A percentile compares a stretch with the other conserved stretches of the same genome.
These are phyloP conservation scores for Globisporangium carolinianum DNA, from an alignment of 352 stramenopile species.

Conservation along the genomic window DNA sequence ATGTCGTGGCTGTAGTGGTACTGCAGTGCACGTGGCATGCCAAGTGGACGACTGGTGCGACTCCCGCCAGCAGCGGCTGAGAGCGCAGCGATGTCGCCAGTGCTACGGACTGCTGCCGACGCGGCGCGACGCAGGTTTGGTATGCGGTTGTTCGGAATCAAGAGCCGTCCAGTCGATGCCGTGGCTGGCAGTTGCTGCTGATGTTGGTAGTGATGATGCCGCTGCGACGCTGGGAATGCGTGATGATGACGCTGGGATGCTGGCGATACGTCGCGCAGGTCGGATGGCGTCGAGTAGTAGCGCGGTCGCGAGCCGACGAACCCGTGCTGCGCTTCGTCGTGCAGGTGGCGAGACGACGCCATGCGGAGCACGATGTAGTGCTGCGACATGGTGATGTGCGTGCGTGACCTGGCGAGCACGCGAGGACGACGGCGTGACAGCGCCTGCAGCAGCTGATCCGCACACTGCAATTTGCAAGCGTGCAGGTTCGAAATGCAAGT, in stretches of 20 bases:
- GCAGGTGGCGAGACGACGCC: slow-evolving; percentile 30
- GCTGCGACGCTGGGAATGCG: background rate
- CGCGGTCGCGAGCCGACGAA: slow-evolving; percentile 4
- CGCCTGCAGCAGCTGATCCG: background rate
- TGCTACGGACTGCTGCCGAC: slow-evolving; percentile 7
- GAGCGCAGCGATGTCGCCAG: slow-evolving; percentile 6
- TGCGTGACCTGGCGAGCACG: background rate
- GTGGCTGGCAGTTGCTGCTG: background rate
- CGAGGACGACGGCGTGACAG: background rate
- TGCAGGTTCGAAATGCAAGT: no score
- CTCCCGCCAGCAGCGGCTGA: background rate
- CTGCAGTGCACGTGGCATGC: background rate
- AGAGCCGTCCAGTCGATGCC: background rate
- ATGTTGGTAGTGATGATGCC: background rate
- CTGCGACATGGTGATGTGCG: slow-evolving; percentile 23
- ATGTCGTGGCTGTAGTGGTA: background rate
- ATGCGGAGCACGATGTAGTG: slow-evolving; percentile 41
- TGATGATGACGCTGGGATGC: background rate
- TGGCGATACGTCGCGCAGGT: slow-evolving; percentile 3
- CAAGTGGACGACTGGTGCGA: background rate
- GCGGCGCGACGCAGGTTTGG: slow-evolving; percentile 6
- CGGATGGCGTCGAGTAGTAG: slow-evolving; percentile 14
- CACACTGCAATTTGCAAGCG: no score
- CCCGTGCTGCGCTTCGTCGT: slow-evolving; percentile 13
- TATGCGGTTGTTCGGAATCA: slow-evolving; percentile 7